Evolutionary conservation across 345 rosid species (phyloP).

Genomic region (Corchorus olitorius): DNA sequence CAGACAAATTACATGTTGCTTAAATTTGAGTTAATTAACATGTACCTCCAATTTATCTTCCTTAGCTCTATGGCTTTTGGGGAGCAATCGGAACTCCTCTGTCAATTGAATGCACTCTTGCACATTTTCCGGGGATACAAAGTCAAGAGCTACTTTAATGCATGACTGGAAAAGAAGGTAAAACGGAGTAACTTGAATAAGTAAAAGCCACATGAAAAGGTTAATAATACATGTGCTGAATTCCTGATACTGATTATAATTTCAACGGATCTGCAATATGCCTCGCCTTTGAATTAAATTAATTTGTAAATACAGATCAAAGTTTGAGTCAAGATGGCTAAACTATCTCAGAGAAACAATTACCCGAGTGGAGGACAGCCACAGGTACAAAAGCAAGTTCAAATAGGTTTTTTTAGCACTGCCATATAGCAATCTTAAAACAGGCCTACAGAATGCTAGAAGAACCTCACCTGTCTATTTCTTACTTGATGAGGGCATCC

Average conservation of each 20-base stretch:
- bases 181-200: background rate
- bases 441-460: constrained; percentile 6
- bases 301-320: background rate
- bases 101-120: constrained; percentile 50
- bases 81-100: constrained; percentile 52
- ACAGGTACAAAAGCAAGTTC: constrained; percentile 10
- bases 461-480: constrained; percentile 46
- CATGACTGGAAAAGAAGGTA: constrained; percentile 39
- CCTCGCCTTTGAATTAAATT: background rate
- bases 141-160: constrained; percentile 55
- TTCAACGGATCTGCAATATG: background rate
- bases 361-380: background rate
- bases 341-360: background rate
- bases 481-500: constrained; percentile 73
- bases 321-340: background rate
- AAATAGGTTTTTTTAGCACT: background rate
- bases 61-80: constrained; percentile 43
- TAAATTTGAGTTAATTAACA: background rate
- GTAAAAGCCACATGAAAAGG: constrained; percentile 6
- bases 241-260: background rate
- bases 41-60: constrained; percentile 54
- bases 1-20: background rate
- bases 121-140: constrained; percentile 55
- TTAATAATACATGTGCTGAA: background rate
- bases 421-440: background rate